Evolutionary conservation across 202 grass and related monocot species (phyloP), one percentile per base, ranked within the genome.

Genomic region (Panicum hallii): DNA sequence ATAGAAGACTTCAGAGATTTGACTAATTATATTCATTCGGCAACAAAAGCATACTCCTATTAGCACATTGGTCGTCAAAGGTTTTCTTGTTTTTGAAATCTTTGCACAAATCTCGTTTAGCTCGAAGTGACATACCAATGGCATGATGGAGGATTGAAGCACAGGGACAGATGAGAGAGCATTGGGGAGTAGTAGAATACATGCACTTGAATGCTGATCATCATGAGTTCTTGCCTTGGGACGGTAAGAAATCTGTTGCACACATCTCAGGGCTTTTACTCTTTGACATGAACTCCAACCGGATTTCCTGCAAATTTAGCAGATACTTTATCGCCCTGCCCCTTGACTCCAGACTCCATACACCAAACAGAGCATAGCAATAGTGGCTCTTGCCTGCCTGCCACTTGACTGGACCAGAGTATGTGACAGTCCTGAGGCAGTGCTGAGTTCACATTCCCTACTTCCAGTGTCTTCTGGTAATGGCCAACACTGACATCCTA

Each of bases 181-280:
- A 38, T 38, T 38, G 23, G 9, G 28, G 58, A 61, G 13, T 10
- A 61, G 13, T 10, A 52, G 55, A 40, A 67, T 16, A 67, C 64
- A 40, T 43, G 65, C 65, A n/a, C 65, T 43, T 68, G 38, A 68
- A 68, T 44, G 38, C 17, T 2, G 65, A 68, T 68, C 65, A 68
- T 43, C 65, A 70, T 80, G 56, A 52, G 77, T 7, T 62, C 7
- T 20, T 53, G 49, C 45, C 63, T 85, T 61, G 87, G 76, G 52
- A 85, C 75, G 32, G 61, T n/a, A 75, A 80, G 56, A 83, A 40
- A 83, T 40, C 74, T 79, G 19, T n/a, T 78, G 22, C 47, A 7
- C 7, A 44, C 65, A 67, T 41, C 63, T 65, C 28, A 63, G 4
- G 11, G 23, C 61, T 63, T 63, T 63, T 63, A 63, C 61, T 63